Percentiles rank a stretch among this genome's conserved stretches.
Evolutionary conservation across 2,329 filamentous ascomycete species (phyloP).

Genomic region (Aspergillus candidus): DNA sequence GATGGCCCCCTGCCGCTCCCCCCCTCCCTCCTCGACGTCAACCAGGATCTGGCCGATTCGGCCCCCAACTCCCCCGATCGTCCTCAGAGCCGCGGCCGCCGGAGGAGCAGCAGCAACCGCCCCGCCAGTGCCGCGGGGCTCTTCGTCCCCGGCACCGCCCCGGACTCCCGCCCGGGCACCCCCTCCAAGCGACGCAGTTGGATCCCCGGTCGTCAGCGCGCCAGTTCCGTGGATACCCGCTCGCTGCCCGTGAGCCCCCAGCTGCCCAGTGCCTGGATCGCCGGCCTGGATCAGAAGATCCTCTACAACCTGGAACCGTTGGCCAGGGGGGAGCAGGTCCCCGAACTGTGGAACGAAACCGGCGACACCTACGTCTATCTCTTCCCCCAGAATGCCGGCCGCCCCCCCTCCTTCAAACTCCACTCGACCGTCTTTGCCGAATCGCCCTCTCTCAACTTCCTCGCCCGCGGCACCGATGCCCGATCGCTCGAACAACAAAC

Average conservation of each 20-base stretch:
- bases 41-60: conserved; percentile 31
- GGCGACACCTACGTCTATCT: conserved; percentile 61
- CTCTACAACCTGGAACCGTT: conserved; percentile 51
- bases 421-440: conserved; percentile 54
- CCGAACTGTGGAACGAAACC: conserved; percentile 57
- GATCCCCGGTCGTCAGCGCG: conserved; percentile 37
- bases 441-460: conserved; percentile 49
- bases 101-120: conserved; percentile 25
- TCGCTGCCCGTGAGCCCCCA: conserved; percentile 21
- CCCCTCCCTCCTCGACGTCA: conserved; percentile 34
- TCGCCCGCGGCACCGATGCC: conserved; percentile 48
- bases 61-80: conserved; percentile 27
- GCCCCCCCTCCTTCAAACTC: conserved; percentile 56
- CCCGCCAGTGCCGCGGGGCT: conserved; percentile 31
- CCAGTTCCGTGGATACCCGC: conserved; percentile 28
- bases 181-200: conserved; percentile 40
- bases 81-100: conserved; percentile 34
- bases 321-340: conserved; percentile 47
- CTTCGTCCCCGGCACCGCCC: conserved; percentile 27
- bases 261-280: conserved; percentile 50
- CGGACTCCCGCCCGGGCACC: conserved; percentile 30
- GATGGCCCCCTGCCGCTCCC: conserved; percentile 33
- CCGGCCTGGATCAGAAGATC: conserved; percentile 51
- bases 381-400: conserved; percentile 52
- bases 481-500: conserved; percentile 24